Evolutionary conservation across 1,284 basidiomycete genomes (phyloP), one percentile per base, ranked within the genome.

Genomic region (Acaromyces ingoldii): DNA sequence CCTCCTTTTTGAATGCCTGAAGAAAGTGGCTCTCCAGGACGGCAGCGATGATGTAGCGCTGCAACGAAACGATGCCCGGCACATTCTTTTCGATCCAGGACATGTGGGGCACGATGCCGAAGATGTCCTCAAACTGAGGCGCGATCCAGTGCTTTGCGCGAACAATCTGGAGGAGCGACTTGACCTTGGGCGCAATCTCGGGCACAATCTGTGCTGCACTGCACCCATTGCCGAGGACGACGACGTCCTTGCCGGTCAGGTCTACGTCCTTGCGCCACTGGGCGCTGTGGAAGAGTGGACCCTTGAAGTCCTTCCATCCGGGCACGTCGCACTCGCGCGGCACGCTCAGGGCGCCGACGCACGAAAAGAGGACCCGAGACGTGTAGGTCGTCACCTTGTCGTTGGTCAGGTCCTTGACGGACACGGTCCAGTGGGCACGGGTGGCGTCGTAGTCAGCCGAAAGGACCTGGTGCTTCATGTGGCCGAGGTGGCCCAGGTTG

Each of bases 251-350:
- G 47, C 63, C 65, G 33, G 60, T 62, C 34, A 75, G 38, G 25
- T 70, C 55, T 24, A 77, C 65, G 15, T 53, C 51, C 28, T 68
- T 63, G 41, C 73, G 65, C 76, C 76, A 77, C 2, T 65, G 54
- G 0, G 74, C 74, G 19, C 72, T 72, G 55, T 77, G 76, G 58
- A 77, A 77, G 44, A 53, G n/a, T 21, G 62, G 38, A 1, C 67
- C 69, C 13, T 63, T 46, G 48, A 76, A 77, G 21, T 51, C 50
- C 41, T 75, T 63, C 33, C 63, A 37, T 2, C 70, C 72, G 7
- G 60, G 57, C 21, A 72, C 65, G 30, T 63, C 58, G 48, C 67
- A 71, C 6, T 57, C 34, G 46, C 70, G 72, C 22, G 72, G 72
- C 48, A 65, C 58, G 9, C 60, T 65, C 2, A 75, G 49, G 6